Evolutionary conservation across 768 basidiomycete species (phyloP).

Genomic region (Pisolithus sp.): DNA sequence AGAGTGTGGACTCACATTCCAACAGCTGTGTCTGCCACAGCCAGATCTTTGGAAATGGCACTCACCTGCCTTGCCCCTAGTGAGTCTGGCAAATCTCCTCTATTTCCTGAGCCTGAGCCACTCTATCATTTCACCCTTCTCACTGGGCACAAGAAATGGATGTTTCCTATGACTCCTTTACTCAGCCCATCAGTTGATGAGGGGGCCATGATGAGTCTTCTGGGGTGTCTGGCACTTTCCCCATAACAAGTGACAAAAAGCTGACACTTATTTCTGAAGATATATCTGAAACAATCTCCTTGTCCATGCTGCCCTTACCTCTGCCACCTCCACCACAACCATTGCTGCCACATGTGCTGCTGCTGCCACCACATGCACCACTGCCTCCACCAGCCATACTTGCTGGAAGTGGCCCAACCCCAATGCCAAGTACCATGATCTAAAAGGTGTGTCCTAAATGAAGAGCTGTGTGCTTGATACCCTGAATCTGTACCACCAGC

Average conservation of each 20-base stretch:
- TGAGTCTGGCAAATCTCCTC: constrained; percentile 28
- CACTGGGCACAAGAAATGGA: constrained; percentile 62
- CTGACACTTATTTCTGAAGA: constrained; percentile 31
- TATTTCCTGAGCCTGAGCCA: constrained; percentile 32
- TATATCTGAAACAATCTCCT: constrained; percentile 27
- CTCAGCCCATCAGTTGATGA: constrained; percentile 41
- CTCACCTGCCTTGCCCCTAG: constrained; percentile 18
- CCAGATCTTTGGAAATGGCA: too few species aligned
- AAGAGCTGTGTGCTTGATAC: too few species aligned
- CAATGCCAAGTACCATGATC: constrained; percentile 20
- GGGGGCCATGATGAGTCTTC: constrained; percentile 60
- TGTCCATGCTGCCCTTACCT: constrained; percentile 8
- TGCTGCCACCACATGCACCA: too few species aligned
- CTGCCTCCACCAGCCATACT: constrained; percentile 18
- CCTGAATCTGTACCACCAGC: too few species aligned
- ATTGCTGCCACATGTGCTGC: neutral
- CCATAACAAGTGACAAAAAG: constrained; percentile 25
- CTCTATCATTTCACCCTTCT: constrained; percentile 35
- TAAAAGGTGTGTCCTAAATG: neutral
- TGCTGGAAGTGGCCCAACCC: constrained; percentile 29
- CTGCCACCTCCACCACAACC: constrained; percentile 3
- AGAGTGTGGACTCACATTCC: too few species aligned
- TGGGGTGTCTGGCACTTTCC: constrained; percentile 59
- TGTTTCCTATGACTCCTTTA: constrained; percentile 68
- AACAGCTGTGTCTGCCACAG: too few species aligned